phyloP scores from a whole-genome alignment of 371 early-diverging fungal genomes.

The Batkoa obscura region DNA sequence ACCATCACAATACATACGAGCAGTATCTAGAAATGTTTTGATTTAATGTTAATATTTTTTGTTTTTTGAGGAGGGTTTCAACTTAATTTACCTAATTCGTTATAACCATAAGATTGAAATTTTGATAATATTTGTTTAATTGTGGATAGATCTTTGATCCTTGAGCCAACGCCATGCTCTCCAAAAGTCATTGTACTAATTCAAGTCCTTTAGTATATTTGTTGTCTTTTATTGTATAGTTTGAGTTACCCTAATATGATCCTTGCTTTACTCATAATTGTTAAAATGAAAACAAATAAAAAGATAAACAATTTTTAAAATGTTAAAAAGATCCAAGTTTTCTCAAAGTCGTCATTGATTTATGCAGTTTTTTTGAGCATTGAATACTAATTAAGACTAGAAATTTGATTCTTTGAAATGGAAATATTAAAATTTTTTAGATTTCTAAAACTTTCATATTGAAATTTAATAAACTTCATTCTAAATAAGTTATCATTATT shows the following conservation, averaged over 20 bases:
- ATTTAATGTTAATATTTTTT: not conserved
- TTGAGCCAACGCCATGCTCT: constrained; percentile 1
- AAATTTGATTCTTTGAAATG: too few species aligned
- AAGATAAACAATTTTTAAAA: too few species aligned
- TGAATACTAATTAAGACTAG: too few species aligned
- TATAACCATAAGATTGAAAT: constrained; percentile 19
- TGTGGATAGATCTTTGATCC: constrained; percentile 18
- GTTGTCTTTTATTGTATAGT: not conserved
- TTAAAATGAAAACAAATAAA: too few species aligned
- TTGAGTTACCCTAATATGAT: not conserved
- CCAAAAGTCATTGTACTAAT: constrained; percentile 10
- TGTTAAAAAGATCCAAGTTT: too few species aligned
- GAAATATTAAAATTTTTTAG: too few species aligned
- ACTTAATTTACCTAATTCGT: constrained; percentile 17
- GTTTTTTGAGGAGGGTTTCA: not conserved
- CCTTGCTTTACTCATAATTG: not conserved
- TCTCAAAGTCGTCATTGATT: too few species aligned
- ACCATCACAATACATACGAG: constrained; percentile 21
- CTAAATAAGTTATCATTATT: too few species aligned
- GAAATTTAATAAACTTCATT: too few species aligned
- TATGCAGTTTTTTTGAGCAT: too few species aligned
- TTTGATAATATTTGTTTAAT: constrained; percentile 18
- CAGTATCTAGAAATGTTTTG: constrained; percentile 9
- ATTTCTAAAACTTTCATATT: too few species aligned
- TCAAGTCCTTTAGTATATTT: not conserved